Percentiles rank a stretch among this genome's conserved stretches.
Conservation (phyloP, 148 eudicot genomes). For the Suaeda aralocaspica region DNA sequence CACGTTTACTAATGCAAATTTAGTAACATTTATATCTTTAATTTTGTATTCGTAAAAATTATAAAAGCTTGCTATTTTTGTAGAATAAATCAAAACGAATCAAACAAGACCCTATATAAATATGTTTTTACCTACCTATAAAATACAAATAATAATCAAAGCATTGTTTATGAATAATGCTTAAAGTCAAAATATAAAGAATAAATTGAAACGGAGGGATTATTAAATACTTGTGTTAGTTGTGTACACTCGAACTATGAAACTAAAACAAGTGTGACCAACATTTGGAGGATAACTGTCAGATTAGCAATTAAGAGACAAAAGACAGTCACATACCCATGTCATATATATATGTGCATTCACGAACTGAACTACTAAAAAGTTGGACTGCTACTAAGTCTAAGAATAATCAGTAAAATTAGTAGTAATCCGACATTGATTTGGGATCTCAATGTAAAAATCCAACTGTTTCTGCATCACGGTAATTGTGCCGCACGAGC, state of each 20-base stretch:
- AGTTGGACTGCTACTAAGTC: conserved; percentile 15
- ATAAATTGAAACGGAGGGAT: not conserved
- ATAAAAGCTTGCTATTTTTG: no score
- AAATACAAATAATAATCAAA: no score
- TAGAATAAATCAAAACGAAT: no score
- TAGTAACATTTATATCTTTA: no score
- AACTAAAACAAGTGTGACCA: not conserved
- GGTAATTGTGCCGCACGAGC: conserved; percentile 31
- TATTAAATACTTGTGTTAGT: not conserved
- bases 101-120: no score
- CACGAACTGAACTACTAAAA: conserved; percentile 16
- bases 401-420: conserved; percentile 27
- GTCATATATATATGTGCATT: not conserved
- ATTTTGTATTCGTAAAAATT: no score
- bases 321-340: conserved; percentile 19
- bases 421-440: conserved; percentile 32
- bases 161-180: no score
- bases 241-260: not conserved
- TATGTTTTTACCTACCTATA: no score
- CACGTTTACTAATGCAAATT: no score
- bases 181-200: not conserved
- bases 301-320: conserved; percentile 16
- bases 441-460: conserved; percentile 35
- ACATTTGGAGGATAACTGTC: conserved; percentile 6
- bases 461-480: conserved; percentile 21